Conservation (phyloP, 306 rosid species). For the Sindora glabra region DNA sequence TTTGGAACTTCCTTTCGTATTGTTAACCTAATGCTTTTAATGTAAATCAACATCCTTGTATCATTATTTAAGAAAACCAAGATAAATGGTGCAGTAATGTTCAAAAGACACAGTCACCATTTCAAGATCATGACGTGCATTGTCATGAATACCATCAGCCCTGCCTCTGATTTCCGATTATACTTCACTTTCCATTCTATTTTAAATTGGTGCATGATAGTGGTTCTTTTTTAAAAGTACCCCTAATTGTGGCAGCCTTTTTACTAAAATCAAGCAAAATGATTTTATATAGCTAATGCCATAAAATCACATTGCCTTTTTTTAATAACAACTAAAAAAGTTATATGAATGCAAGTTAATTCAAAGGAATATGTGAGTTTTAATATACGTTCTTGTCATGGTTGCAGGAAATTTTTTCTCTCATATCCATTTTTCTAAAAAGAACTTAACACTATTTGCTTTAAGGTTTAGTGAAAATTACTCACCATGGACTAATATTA, state of each 20-base stretch:
- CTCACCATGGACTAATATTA: constrained; percentile 38
- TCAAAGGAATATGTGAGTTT: too few species aligned
- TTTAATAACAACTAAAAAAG: too few species aligned
- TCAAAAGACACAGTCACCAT: neutral
- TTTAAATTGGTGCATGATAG: constrained; percentile 24
- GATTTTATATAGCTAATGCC: constrained; percentile 24
- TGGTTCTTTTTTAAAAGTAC: constrained; percentile 45
- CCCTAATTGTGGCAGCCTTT: constrained; percentile 60
- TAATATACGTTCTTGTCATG: too few species aligned
- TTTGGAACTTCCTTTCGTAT: too few species aligned
- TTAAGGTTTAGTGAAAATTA: too few species aligned
- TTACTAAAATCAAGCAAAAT: constrained; percentile 26
- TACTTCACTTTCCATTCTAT: neutral
- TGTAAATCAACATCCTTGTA: neutral
- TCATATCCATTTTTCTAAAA: too few species aligned
- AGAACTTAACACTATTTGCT: too few species aligned
- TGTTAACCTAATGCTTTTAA: neutral
- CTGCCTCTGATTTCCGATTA: constrained; percentile 13
- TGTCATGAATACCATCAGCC: constrained; percentile 9
- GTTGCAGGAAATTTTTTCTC: too few species aligned
- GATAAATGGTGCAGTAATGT: neutral
- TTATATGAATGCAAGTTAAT: too few species aligned
- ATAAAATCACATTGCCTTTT: constrained; percentile 20
- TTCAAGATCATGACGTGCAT: neutral
- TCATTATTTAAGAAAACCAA: neutral